These are phyloP conservation scores for Helminthosporium solani DNA, from an alignment of 2,329 filamentous ascomycete genomes.

Conservation along the genomic window DNA sequence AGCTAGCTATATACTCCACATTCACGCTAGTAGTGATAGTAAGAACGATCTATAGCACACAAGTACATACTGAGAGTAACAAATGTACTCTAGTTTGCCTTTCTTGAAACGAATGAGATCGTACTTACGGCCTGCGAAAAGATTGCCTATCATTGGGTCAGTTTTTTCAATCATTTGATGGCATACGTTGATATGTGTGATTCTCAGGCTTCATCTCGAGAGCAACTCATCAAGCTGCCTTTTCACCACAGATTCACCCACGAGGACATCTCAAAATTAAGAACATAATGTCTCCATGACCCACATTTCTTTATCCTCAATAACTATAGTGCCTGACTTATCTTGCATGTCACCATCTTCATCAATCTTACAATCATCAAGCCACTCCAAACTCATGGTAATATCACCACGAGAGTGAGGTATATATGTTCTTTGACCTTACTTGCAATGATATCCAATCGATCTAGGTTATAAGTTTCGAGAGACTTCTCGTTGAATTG, in stretches of 20 bases:
- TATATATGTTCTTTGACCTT: constrained; percentile 31
- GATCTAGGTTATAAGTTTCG: constrained; percentile 35
- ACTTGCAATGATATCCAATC: constrained; percentile 36
- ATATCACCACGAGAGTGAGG: constrained; percentile 42
- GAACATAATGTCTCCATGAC: constrained; percentile 61
- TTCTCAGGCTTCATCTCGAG: too few relatives aligned
- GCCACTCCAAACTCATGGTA: constrained; percentile 39
- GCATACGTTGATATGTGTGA: too few relatives aligned
- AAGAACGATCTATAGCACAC: too few relatives aligned
- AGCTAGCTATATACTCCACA: too few relatives aligned
- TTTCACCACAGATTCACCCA: constrained; percentile 51
- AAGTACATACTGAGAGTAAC: constrained; percentile 63
- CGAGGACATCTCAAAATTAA: constrained; percentile 59
- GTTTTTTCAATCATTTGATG: too few relatives aligned
- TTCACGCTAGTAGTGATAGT: too few relatives aligned
- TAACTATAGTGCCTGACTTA: constrained; percentile 53
- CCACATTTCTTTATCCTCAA: constrained; percentile 55
- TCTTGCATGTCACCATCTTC: constrained; percentile 48
- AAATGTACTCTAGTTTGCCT: constrained; percentile 55
- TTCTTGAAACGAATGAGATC: constrained; percentile 64
- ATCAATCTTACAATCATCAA: constrained; percentile 54
- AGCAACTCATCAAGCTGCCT: constrained; percentile 31
- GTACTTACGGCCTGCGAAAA: constrained; percentile 66
- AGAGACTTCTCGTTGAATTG: neutral
- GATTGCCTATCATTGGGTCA: too few relatives aligned